Evolutionary conservation across 768 basidiomycete genomes (phyloP), one percentile per base, ranked within the genome.

Genomic region (Boletus edulis): DNA sequence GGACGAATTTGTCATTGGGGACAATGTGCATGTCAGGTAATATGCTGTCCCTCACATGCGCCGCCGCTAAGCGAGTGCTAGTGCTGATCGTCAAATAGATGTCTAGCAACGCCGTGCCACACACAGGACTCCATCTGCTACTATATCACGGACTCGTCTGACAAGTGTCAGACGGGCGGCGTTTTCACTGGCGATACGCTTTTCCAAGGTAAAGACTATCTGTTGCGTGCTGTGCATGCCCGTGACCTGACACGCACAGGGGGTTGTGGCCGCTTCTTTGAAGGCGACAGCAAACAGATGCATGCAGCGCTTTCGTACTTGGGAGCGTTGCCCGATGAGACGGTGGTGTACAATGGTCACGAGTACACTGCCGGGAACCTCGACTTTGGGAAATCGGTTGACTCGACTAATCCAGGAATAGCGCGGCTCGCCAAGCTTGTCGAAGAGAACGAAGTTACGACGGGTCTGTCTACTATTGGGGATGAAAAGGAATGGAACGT

Each of bases 61-160:
- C 3, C 31, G 40, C 35, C 31, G 42, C 35, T 18, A n/a, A n/a
- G 38, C 43, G 35, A 42, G 27, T 32, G 20, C 42, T 62, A 39
- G 27, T 37, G 22, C 41, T 63, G 51, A 62, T 41, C 54, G 51
- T 29, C 34, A 32, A 29, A 32, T 56, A 90, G 91, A 69, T 91
- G 89, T 71, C 73, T 94, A 22, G 86, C 90, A 24, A 94, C 91
- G 1, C 91, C 94, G 1, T 95, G 94, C 72, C 96, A 98, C 70
- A 98, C 96, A 4, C 90, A 91, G 67, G 96, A 98, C 72, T 97
- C 95, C 15, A 95, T 96, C 62, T 97, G 91, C 76, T 98, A 85
- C 76, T 80, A 89, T 68, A 80, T 85, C 51, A 91, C 87, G 32
- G 69, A 76, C 20, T 59, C 67, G 22, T 72, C 81, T 24, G 63